phyloP scores from a whole-genome alignment of 306 rosid genomes.

The Cucumis hystrix region DNA sequence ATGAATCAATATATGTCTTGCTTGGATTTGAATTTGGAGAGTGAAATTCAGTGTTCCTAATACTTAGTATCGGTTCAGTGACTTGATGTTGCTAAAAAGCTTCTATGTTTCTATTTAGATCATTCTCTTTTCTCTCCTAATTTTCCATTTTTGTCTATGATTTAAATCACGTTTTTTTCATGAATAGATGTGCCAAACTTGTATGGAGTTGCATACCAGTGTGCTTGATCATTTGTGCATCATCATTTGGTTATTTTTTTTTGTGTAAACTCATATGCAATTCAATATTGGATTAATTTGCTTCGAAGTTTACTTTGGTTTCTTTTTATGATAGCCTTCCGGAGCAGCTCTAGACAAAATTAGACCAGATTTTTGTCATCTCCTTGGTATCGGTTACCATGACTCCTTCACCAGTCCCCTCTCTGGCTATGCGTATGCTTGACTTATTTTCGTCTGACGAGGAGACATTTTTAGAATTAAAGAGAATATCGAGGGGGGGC shows the following conservation, averaged over 20 bases:
- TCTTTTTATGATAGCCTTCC: neutral
- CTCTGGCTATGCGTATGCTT: neutral
- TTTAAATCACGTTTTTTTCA: neutral
- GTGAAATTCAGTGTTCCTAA: neutral
- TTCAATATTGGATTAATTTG: neutral
- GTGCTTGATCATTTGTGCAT: neutral
- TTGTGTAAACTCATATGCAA: neutral
- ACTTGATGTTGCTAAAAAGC: neutral
- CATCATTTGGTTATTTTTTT: neutral
- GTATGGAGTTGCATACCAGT: neutral
- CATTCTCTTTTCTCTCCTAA: neutral
- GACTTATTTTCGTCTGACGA: neutral
- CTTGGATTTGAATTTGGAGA: neutral
- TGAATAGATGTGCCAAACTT: neutral
- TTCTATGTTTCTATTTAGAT: neutral
- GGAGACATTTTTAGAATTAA: slow-evolving; percentile 4
- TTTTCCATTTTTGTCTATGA: neutral
- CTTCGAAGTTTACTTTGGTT: neutral
- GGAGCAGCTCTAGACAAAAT: neutral
- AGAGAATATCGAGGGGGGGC: slow-evolving; percentile 3
- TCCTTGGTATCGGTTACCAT: slow-evolving; percentile 1
- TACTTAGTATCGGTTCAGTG: neutral
- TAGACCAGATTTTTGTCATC: neutral
- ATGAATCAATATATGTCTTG: neutral
- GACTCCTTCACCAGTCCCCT: slow-evolving; percentile 8